phyloP scores from a whole-genome alignment of 257 asterid genomes.

The Leptodermis oblonga region DNA sequence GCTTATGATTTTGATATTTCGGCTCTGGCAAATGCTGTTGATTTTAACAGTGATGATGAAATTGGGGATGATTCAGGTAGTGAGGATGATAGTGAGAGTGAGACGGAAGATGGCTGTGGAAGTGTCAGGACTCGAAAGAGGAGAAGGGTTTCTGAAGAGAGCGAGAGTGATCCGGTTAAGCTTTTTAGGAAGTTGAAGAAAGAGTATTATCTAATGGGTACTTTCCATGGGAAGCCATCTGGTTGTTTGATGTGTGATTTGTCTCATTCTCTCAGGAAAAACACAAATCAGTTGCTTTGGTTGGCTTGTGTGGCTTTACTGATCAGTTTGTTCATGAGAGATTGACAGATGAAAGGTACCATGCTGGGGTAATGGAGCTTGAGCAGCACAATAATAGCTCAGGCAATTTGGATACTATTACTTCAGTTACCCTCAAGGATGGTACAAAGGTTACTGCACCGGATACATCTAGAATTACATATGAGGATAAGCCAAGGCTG shows the following conservation, averaged over 20 bases:
- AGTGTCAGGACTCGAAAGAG: conserved; percentile 56
- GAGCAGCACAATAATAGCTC: conserved; percentile 91
- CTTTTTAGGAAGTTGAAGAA: conserved; percentile 66
- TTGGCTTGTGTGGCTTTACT: conserved; percentile 92
- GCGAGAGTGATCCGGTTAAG: conserved; percentile 57
- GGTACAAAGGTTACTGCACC: conserved; percentile 90
- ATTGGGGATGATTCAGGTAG: conserved; percentile 62
- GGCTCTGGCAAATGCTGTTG: conserved; percentile 79
- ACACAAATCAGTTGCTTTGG: conserved; percentile 87
- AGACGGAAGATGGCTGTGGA: conserved; percentile 47
- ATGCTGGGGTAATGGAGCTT: conserved; percentile 85
- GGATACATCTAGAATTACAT: conserved; percentile 69
- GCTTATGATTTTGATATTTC: conserved; percentile 80
- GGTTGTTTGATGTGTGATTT: conserved; percentile 97
- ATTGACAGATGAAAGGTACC: conserved; percentile 83
- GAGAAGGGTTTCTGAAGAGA: conserved; percentile 45
- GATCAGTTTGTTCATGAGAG: conserved; percentile 96
- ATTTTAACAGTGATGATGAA: conserved; percentile 79
- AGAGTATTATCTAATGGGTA: conserved; percentile 82
- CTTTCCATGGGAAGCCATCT: conserved; percentile 92
- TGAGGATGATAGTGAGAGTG: conserved; percentile 62
- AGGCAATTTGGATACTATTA: conserved; percentile 67
- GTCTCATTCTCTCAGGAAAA: conserved; percentile 64
- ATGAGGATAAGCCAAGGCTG: conserved; percentile 80
- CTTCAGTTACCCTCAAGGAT: conserved; percentile 84